Evolutionary conservation across 371 early-diverging fungal genomes (phyloP).

Genomic region (Dichotomocladium elegans): DNA sequence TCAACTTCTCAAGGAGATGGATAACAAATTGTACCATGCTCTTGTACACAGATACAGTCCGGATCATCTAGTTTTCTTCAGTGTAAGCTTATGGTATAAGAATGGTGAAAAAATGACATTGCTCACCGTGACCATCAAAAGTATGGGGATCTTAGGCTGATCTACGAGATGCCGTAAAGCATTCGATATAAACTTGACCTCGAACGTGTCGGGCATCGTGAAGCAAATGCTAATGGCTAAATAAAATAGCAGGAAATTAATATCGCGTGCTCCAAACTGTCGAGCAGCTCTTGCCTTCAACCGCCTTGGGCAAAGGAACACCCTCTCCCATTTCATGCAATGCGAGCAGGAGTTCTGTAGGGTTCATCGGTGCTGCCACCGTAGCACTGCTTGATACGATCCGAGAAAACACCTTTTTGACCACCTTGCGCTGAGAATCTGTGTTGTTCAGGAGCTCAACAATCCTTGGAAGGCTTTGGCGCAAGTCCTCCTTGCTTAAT

Average conservation of each 20-base stretch:
- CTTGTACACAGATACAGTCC: slow-evolving; percentile 61
- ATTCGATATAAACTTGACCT: slow-evolving; percentile 61
- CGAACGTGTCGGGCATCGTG: slow-evolving; percentile 60
- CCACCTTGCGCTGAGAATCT: slow-evolving; percentile 50
- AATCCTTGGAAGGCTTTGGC: slow-evolving; percentile 55
- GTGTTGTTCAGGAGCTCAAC: slow-evolving; percentile 63
- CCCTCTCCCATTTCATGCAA: slow-evolving; percentile 32
- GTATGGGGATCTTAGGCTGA: slow-evolving; percentile 58
- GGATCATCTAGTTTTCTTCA: slow-evolving; percentile 43
- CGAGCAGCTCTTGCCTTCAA: slow-evolving; percentile 41
- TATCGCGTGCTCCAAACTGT: too few species aligned
- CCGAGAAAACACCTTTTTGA: slow-evolving; percentile 58
- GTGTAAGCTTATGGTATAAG: neutral
- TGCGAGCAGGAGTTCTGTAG: slow-evolving; percentile 21
- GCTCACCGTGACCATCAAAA: slow-evolving; percentile 72
- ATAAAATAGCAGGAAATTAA: too few species aligned
- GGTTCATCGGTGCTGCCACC: slow-evolving; percentile 19
- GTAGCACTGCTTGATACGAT: slow-evolving; percentile 37
- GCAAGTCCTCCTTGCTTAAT: slow-evolving; percentile 59
- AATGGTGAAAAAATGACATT: neutral
- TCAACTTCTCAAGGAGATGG: slow-evolving; percentile 54
- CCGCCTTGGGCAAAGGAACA: slow-evolving; percentile 31
- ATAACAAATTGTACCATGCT: slow-evolving; percentile 55
- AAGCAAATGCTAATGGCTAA: slow-evolving; percentile 69
- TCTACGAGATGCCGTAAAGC: slow-evolving; percentile 62